Evolutionary conservation across 2,329 filamentous ascomycete species (phyloP).

Genomic region (Monosporascus sp.): DNA sequence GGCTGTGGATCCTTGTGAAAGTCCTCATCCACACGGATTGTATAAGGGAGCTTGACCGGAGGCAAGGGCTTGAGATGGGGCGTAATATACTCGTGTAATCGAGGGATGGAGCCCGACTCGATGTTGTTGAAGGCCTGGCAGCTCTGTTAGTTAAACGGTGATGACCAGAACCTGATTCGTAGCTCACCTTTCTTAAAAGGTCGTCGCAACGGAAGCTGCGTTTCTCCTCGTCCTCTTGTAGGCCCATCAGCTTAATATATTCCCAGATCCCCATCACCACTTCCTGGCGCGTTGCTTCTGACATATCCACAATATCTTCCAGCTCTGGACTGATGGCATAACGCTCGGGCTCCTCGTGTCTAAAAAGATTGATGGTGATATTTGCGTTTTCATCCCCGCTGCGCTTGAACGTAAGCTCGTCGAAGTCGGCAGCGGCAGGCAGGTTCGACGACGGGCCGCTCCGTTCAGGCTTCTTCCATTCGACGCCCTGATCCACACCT

Average conservation of each 20-base stretch:
- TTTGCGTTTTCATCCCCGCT: constrained; percentile 90
- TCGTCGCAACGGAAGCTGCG: constrained; percentile 88
- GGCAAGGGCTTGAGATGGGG: constrained; percentile 73
- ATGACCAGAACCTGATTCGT: background rate
- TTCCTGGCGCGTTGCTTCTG: constrained; percentile 81
- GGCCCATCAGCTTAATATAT: constrained; percentile 77
- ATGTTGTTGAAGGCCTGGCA: constrained; percentile 56
- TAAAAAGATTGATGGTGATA: constrained; percentile 77
- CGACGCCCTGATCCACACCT: constrained; percentile 55
- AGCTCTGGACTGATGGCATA: constrained; percentile 74
- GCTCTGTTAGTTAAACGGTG: constrained; percentile 17
- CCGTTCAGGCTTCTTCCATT: constrained; percentile 79
- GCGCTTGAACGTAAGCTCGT: constrained; percentile 85
- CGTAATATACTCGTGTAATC: constrained; percentile 73
- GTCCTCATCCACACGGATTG: constrained; percentile 83
- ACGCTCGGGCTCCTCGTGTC: constrained; percentile 81
- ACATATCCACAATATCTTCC: constrained; percentile 77
- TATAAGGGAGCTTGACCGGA: constrained; percentile 82
- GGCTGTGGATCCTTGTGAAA: constrained; percentile 70
- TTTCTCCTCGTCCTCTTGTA: constrained; percentile 95
- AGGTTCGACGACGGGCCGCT: constrained; percentile 45
- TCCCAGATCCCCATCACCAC: constrained; percentile 92
- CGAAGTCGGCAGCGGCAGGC: constrained; percentile 73
- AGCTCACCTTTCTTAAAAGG: constrained; percentile 64
- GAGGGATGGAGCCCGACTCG: constrained; percentile 80